phyloP scores from a whole-genome alignment of 768 basidiomycete genomes.

The Amanita rimosa region DNA sequence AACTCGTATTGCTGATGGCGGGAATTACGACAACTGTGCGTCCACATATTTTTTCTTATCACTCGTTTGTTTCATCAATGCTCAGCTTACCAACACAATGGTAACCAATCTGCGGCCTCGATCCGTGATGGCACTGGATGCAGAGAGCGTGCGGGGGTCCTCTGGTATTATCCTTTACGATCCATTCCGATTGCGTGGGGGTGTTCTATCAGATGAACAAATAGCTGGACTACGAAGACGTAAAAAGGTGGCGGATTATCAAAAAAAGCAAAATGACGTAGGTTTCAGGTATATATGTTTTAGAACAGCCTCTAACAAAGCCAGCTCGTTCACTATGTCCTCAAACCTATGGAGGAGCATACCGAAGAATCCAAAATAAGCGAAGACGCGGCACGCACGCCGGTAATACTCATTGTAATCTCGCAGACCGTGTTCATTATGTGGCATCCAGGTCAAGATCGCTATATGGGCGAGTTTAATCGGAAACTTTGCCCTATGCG shows the following conservation, averaged over 20 bases:
- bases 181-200: constrained; percentile 56
- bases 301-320: constrained; percentile 6
- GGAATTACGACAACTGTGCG: neutral
- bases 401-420: constrained; percentile 29
- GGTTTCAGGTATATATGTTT: constrained; percentile 11
- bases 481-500: constrained; percentile 62
- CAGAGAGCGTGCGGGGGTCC: constrained; percentile 30
- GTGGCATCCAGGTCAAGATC: constrained; percentile 57
- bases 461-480: constrained; percentile 80
- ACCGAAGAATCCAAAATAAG: constrained; percentile 70
- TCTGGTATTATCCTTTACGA: constrained; percentile 30
- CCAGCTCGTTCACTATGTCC: constrained; percentile 75
- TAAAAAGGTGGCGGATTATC: constrained; percentile 52
- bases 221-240: constrained; percentile 50
- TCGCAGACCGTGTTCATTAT: constrained; percentile 1
- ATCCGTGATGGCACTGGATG: constrained; percentile 23
- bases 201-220: constrained; percentile 49
- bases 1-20: no score
- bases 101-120: constrained; percentile 32
- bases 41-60: no score
- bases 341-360: constrained; percentile 87
- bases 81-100: constrained; percentile 29
- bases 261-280: constrained; percentile 65
- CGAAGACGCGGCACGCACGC: constrained; percentile 53
- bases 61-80: neutral